Base-by-base conservation (phyloP, 805 yeast species). In the Pichia membranifaciens region DNA sequence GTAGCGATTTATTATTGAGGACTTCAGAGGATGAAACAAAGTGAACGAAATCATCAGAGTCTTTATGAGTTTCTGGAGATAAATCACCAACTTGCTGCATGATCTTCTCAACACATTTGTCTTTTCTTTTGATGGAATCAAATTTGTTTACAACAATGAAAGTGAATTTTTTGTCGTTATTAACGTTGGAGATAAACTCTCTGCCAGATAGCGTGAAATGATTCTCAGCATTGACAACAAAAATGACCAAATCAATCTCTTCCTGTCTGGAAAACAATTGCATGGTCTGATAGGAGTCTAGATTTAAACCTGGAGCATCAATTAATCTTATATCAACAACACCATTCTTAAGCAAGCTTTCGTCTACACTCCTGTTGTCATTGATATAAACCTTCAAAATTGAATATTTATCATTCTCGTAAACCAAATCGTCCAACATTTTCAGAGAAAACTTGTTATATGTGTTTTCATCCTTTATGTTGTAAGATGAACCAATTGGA, bases 301-400 rank as follows among this genome's bases (percentile, higher is more conserved):
- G 75, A 62, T 93, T 93, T 48, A 93, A 72, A 0, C 99, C 99
- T 0, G 99, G 99, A 0, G 98, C 97, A 68, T 93, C 99, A 45
- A 93, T 93, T 51, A 93, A 71, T 21, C 90, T 80, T 48, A 93
- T 89, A 59, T 93, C 97, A 36, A 91, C 87, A 9, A 88, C 85
- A 2, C 97, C 98, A 63, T 93, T 93, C 50, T 82, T 78, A 49
- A 93, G 69, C 45, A 93, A 68, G 56, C 95, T 84, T 55, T 78
- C 79, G 40, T 79, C 79, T 1, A 77, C 67, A 2, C 82, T 74
- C 34, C 96, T 74, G 43, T 72, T 71, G 60, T 93, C 99, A 40
- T 82, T 76, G 18, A 89, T 82, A 59, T 90, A 93, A 5, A 93
- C 84, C 56, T 87, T 85, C 43, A 93, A 70, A 32, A 90, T 66